phyloP scores from a whole-genome alignment of 805 yeast genomes.

The Cyberlindnera galapagoensis region DNA sequence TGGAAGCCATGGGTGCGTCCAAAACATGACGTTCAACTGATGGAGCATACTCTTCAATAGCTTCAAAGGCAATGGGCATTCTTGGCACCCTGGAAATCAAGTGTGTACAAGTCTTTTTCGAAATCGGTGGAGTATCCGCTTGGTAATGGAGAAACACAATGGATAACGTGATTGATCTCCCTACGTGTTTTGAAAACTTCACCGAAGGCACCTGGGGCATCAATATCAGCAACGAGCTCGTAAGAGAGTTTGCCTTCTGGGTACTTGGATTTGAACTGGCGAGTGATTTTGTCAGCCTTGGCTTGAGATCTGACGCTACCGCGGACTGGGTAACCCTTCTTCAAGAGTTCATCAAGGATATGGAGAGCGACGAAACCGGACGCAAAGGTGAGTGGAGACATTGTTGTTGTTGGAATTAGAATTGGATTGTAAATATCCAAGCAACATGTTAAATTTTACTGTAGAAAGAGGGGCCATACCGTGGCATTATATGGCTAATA shows the following conservation, averaged over 20 bases:
- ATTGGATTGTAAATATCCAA: no score
- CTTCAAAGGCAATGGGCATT: conserved; percentile 40
- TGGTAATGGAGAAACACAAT: conserved; percentile 57
- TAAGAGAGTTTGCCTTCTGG: conserved; percentile 33
- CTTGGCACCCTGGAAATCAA: conserved; percentile 50
- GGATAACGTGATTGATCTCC: conserved; percentile 48
- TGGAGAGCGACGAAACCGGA: conserved; percentile 45
- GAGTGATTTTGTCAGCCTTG: conserved; percentile 30
- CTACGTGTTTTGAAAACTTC: conserved; percentile 37
- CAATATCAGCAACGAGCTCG: conserved; percentile 44
- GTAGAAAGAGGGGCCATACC: no score
- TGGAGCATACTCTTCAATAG: conserved; percentile 35
- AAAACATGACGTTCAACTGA: conserved; percentile 41
- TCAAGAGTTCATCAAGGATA: conserved; percentile 30
- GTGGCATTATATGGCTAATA: no score
- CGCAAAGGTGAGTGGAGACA: no score
- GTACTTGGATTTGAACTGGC: conserved; percentile 24
- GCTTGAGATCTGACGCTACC: conserved; percentile 38
- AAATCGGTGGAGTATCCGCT: conserved; percentile 31
- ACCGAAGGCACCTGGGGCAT: conserved; percentile 37
- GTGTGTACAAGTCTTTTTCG: conserved; percentile 45
- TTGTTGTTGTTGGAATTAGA: no score
- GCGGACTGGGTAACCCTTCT: conserved; percentile 34
- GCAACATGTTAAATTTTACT: no score
- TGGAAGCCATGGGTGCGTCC: conserved; percentile 47